These are phyloP conservation scores for Paraconiothyrium brasiliense DNA, from an alignment of 2,329 filamentous ascomycete genomes.

Conservation along the genomic window DNA sequence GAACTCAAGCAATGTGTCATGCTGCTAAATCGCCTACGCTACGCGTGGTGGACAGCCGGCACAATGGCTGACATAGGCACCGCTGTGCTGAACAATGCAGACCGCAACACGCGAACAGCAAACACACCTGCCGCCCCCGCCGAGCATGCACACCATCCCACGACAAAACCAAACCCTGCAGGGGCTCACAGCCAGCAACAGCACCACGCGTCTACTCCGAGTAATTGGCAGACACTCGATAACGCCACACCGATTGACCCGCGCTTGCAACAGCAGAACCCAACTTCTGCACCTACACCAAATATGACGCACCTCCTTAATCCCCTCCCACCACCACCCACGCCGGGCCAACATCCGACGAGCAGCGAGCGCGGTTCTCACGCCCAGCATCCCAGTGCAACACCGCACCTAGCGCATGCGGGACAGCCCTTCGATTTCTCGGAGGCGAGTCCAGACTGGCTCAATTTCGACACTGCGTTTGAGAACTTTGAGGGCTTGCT, in stretches of 20 bases:
- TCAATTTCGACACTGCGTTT: conserved; percentile 52
- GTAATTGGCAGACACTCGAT: conserved; percentile 31
- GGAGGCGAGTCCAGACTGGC: conserved; percentile 50
- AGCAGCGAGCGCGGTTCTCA: conserved; percentile 43
- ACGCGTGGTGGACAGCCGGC: conserved; percentile 58
- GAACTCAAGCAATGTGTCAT: conserved; percentile 56
- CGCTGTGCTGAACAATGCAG: conserved; percentile 52
- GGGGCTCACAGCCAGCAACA: conserved; percentile 29
- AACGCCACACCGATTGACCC: conserved; percentile 42
- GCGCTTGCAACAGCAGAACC: conserved; percentile 36
- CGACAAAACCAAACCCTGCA: conserved; percentile 30
- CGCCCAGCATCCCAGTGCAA: not conserved
- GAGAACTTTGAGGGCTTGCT: conserved; percentile 52
- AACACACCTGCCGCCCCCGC: conserved; percentile 42
- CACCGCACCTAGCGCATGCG: conserved; percentile 19
- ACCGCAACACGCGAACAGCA: conserved; percentile 45
- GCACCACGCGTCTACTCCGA: conserved; percentile 21
- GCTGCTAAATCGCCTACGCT: conserved; percentile 55
- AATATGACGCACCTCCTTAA: conserved; percentile 45
- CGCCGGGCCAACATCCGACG: conserved; percentile 49
- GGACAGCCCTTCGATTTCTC: conserved; percentile 37
- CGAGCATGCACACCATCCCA: conserved; percentile 27
- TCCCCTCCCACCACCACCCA: conserved; percentile 33
- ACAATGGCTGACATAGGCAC: conserved; percentile 55
- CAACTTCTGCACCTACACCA: conserved; percentile 26